Evolutionary conservation across 208 protist genomes (phyloP).

Genomic region (Trypanosoma grayi): DNA sequence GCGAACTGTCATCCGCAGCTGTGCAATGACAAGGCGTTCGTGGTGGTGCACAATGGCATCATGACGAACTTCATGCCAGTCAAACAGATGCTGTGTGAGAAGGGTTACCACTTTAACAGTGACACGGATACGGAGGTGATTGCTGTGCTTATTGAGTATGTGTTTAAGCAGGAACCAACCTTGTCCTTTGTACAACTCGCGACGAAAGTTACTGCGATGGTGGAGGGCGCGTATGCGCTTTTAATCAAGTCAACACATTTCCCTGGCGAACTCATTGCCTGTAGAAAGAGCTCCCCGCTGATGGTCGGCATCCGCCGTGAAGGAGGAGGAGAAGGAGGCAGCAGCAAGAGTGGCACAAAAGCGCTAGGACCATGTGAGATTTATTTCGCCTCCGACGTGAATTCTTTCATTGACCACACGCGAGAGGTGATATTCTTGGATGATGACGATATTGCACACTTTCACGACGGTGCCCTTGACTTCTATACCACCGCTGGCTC

Average conservation of each 20-base stretch:
- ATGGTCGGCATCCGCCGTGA: conserved; percentile 79
- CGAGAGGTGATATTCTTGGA: conserved; percentile 93
- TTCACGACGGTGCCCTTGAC: conserved; percentile 38
- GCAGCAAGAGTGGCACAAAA: conserved; percentile 16
- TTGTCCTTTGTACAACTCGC: conserved; percentile 57
- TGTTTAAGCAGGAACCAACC: conserved; percentile 54
- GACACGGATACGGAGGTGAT: conserved; percentile 97
- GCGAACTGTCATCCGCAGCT: conserved; percentile 94
- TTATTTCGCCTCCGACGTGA: conserved; percentile 94
- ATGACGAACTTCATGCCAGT: conserved; percentile 93
- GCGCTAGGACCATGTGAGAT: conserved; percentile 49
- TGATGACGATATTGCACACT: conserved; percentile 92
- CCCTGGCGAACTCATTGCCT: conserved; percentile 89
- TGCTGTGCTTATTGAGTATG: conserved; percentile 84
- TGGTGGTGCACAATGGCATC: conserved; percentile 96
- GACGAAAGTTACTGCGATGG: conserved; percentile 40
- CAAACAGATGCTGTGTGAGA: conserved; percentile 57
- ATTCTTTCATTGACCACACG: conserved; percentile 94
- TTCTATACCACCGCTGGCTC: conserved; percentile 43
- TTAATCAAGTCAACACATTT: conserved; percentile 86
- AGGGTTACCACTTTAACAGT: conserved; percentile 82
- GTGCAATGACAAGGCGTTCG: conserved; percentile 73
- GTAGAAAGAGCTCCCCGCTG: conserved; percentile 89
- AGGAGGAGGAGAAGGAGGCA: conserved; percentile 1
- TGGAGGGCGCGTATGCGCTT: conserved; percentile 90